Percentiles rank a stretch among this genome's conserved stretches.
These are phyloP conservation scores for Sutorius eximius DNA, from an alignment of 1,284 basidiomycete genomes.

Conservation along the genomic window DNA sequence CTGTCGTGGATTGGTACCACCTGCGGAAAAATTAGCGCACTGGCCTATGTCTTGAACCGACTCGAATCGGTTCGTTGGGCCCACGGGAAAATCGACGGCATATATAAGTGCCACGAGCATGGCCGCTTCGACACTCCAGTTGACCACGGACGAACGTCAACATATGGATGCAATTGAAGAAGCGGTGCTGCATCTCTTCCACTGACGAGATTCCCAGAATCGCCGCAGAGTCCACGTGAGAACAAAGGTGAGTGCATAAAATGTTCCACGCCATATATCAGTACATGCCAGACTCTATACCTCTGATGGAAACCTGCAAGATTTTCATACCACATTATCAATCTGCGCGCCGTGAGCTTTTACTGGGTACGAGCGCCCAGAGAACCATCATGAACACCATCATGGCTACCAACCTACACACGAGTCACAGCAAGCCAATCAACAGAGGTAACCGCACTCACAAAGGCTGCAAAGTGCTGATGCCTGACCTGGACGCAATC, in stretches of 20 bases:
- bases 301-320: background rate
- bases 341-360: constrained; percentile 13
- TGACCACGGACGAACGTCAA: background rate
- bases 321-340: constrained; percentile 2
- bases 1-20: no score
- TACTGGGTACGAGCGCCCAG: constrained; percentile 44
- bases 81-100: no score
- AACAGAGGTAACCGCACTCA: constrained; percentile 33
- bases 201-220: background rate
- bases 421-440: background rate
- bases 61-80: no score
- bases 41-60: no score
- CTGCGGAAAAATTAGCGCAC: no score
- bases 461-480: constrained; percentile 55
- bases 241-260: background rate
- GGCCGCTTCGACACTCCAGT: background rate
- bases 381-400: constrained; percentile 43
- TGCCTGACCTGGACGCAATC: constrained; percentile 49
- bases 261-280: background rate
- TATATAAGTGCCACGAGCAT: no score
- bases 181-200: background rate
- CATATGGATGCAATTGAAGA: background rate
- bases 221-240: background rate
- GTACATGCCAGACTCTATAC: background rate
- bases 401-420: constrained; percentile 44